These are phyloP conservation scores for Phytophthora rubi DNA, from an alignment of 352 stramenopile species.

Conservation along the genomic window DNA sequence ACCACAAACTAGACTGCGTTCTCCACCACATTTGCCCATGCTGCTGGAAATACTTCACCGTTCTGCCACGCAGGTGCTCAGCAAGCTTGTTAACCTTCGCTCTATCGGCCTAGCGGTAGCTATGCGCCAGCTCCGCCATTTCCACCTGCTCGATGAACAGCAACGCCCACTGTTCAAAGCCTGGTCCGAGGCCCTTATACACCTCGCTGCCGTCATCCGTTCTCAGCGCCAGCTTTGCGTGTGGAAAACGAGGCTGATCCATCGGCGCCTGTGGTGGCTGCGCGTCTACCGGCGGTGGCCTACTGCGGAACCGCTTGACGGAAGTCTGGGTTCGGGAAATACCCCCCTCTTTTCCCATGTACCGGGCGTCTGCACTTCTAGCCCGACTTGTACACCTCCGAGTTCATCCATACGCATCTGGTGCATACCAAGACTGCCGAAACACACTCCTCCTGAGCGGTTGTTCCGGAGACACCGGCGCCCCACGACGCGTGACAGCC, in stretches of 20 bases:
- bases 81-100: slow-evolving; percentile 15
- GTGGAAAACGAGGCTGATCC: too few species aligned
- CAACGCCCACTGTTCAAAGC: too few species aligned
- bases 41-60: slow-evolving; percentile 8
- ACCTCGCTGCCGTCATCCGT: background rate
- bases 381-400: background rate
- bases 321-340: background rate
- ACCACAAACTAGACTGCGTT: slow-evolving; percentile 5
- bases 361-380: slow-evolving; percentile 1
- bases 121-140: slow-evolving; percentile 5
- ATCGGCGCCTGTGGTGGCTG: too few species aligned
- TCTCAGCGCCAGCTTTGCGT: too few species aligned
- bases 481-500: background rate
- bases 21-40: slow-evolving; percentile 5
- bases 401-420: slow-evolving; percentile 10
- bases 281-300: background rate
- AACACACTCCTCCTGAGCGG: slow-evolving; percentile 7
- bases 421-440: background rate
- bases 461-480: background rate
- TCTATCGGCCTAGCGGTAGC: background rate
- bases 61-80: background rate
- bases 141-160: slow-evolving; percentile 17
- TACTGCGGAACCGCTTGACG: background rate
- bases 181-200: too few species aligned
- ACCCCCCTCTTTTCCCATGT: background rate